These are phyloP conservation scores for Recurvomyces mirabilis DNA, from an alignment of 495 filamentous ascomycete genomes.

Conservation along the genomic window DNA sequence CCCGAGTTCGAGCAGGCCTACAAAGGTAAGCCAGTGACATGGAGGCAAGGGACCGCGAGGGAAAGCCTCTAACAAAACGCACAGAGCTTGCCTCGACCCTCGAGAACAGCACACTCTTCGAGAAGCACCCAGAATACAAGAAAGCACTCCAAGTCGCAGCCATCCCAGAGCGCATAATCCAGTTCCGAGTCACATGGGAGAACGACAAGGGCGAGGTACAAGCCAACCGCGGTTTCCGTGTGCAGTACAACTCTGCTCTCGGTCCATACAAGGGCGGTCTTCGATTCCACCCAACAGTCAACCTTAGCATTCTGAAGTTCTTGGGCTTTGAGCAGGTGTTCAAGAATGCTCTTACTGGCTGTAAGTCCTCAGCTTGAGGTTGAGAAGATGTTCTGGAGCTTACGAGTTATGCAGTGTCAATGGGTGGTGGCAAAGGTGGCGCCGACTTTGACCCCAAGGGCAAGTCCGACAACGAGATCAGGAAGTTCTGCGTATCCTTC, in stretches of 20 bases:
- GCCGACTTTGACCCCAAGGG: conserved; percentile 99
- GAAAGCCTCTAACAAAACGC: neutral
- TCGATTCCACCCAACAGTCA: conserved; percentile 90
- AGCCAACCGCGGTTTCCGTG: conserved; percentile 93
- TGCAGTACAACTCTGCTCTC: conserved; percentile 97
- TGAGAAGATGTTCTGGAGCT: too few species aligned
- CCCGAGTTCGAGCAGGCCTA: conserved; percentile 99
- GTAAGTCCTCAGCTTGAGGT: conserved; percentile 51
- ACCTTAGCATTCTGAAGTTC: conserved; percentile 96
- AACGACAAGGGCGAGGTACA: conserved; percentile 80
- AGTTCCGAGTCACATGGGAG: conserved; percentile 90
- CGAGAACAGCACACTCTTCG: conserved; percentile 84
- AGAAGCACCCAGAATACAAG: conserved; percentile 86
- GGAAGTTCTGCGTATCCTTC: conserved; percentile 91
- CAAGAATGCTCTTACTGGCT: conserved; percentile 97
- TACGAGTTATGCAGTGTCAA: conserved; percentile 80
- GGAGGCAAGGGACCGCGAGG: neutral
- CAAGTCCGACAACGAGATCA: conserved; percentile 95
- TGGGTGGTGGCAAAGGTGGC: conserved; percentile 97
- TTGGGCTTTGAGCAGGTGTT: conserved; percentile 99
- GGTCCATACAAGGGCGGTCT: conserved; percentile 98
- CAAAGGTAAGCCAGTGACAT: conserved; percentile 54
- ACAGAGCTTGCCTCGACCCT: conserved; percentile 88
- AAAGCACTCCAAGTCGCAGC: conserved; percentile 79
- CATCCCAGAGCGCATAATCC: conserved; percentile 89